A percentile compares a stretch with the other conserved stretches of the same genome.
These are phyloP conservation scores for Populus alba DNA, from an alignment of 345 rosid species.

Conservation along the genomic window DNA sequence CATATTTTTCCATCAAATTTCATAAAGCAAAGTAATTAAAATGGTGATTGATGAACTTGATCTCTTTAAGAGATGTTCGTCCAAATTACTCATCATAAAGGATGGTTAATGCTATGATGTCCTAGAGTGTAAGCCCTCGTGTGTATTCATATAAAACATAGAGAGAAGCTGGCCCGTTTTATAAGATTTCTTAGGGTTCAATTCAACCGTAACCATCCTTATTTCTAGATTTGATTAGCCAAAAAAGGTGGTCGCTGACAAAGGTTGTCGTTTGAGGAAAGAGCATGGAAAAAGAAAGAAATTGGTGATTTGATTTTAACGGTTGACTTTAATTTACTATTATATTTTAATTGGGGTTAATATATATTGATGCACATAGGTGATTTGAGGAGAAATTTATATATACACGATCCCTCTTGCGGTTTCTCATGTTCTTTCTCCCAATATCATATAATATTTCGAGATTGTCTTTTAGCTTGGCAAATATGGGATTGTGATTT, in stretches of 20 bases:
- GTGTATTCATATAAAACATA: no score
- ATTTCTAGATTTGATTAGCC: no score
- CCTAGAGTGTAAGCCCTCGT: no score
- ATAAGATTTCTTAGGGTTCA: no score
- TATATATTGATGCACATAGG: neutral
- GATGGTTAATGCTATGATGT: neutral
- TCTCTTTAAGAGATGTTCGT: no score
- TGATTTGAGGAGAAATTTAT: neutral
- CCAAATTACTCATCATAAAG: no score
- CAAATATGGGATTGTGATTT: neutral
- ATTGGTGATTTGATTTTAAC: no score
- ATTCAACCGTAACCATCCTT: no score
- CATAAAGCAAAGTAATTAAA: no score
- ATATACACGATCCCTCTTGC: neutral
- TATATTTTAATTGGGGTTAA: neutral
- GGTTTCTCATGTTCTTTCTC: neutral
- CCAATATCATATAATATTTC: neutral
- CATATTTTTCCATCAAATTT: no score
- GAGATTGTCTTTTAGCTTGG: neutral
- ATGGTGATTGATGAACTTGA: no score
- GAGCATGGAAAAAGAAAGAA: neutral
- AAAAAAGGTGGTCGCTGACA: no score
- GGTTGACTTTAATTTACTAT: neutral
- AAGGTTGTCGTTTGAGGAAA: neutral
- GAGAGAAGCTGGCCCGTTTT: neutral